Base-by-base conservation (phyloP, 2,329 filamentous ascomycete species). In the Colletotrichum ledebouriae region DNA sequence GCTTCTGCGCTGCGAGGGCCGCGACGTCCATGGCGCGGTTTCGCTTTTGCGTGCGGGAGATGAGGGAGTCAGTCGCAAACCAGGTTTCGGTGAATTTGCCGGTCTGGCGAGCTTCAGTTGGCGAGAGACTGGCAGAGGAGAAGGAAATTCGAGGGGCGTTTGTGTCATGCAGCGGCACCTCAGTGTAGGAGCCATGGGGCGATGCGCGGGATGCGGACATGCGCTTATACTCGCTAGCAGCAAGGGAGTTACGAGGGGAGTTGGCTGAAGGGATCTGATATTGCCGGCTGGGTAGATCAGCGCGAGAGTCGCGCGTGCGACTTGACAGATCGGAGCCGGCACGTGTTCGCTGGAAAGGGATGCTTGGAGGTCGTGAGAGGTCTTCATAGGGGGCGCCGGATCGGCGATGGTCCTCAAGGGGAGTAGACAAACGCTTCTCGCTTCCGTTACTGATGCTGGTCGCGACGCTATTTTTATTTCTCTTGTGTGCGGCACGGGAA, bases 321-420 rank as follows among this genome's bases (percentile, higher is more conserved):
- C 85, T 78, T 4, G 87, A 89, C 37, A 86, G 85, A 11, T 86
- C 85, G 2, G 90, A 93, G 53, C 86, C 82, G 15, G 83, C 85
- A 39, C 94, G 88, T 0, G 92, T 97, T 75, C 96, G 90, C 79
- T 92, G 87, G 78, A 97, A 98, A 0, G 94, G 90, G 57, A 97
- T 84, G 1, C 86, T 86, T 1, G 83, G 84, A 1, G 85, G 85
- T 2, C 82, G 81, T 41, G 81, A 80, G 7, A 84, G 72, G 42
- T 82, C 79, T 59, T 85, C 81, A 66, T 84, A 82, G 0, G 82
- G 77, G 1, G 79, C 73, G 4, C 80, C 81, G 0, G 84, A 86
- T 20, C 78, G 78, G 47, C 78, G 79, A 52, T 79, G 81, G 33
- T 75, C 75, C 59, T 83, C 82, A 13, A 82, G 68, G 0, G 82